phyloP scores from a whole-genome alignment of 352 stramenopile species.

The Phytopythium chamaehyphon region DNA sequence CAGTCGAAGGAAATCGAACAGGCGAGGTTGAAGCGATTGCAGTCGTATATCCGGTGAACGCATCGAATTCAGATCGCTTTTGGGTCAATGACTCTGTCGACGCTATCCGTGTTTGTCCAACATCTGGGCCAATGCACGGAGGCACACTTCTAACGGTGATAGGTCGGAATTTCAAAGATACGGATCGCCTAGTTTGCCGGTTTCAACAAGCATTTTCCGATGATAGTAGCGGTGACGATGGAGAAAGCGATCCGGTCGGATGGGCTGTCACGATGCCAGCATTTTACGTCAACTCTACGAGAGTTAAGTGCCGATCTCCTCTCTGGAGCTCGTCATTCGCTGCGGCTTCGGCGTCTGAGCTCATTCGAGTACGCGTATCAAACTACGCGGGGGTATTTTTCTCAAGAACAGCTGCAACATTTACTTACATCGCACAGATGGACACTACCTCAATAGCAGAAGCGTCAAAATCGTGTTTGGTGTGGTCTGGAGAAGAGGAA shows the following conservation, averaged over 20 bases:
- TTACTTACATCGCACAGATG: slow-evolving; percentile 33
- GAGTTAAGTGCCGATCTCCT: slow-evolving; percentile 76
- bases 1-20: slow-evolving; percentile 56
- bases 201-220: slow-evolving; percentile 31
- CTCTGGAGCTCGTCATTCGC: slow-evolving; percentile 32
- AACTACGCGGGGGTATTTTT: slow-evolving; percentile 76
- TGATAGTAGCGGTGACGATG: not conserved
- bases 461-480: slow-evolving; percentile 35
- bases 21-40: slow-evolving; percentile 89
- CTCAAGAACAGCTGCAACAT: slow-evolving; percentile 48
- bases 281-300: slow-evolving; percentile 79
- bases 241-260: slow-evolving; percentile 4
- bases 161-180: slow-evolving; percentile 93
- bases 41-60: slow-evolving; percentile 92
- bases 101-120: slow-evolving; percentile 85
- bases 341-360: slow-evolving; percentile 7
- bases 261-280: slow-evolving; percentile 22
- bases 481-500: slow-evolving; percentile 60
- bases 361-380: slow-evolving; percentile 61
- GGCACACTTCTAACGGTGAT: slow-evolving; percentile 88
- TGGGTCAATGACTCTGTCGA: slow-evolving; percentile 97
- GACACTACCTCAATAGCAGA: slow-evolving; percentile 32
- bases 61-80: slow-evolving; percentile 60
- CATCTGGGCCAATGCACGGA: slow-evolving; percentile 24
- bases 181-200: slow-evolving; percentile 80